Evolutionary conservation across 164 flowering plant species (phyloP).

Genomic region (Vitis amurensis): DNA sequence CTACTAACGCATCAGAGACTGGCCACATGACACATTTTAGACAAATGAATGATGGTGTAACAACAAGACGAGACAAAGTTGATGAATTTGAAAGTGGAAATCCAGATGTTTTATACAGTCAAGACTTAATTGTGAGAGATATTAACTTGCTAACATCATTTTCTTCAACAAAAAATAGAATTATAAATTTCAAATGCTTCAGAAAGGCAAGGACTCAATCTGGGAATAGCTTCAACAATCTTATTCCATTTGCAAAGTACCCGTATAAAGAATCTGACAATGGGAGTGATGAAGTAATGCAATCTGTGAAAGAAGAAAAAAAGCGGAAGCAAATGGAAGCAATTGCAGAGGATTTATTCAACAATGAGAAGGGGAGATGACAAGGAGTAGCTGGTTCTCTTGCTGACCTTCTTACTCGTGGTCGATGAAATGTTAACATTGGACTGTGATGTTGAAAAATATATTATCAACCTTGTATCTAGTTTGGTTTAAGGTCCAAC

Average conservation of each 20-base stretch:
- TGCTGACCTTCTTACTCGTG: slow-evolving; percentile 44
- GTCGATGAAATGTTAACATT: slow-evolving; percentile 13
- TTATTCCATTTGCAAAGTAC: slow-evolving; percentile 70
- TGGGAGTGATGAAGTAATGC: slow-evolving; percentile 52
- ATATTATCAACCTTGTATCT: too few species aligned
- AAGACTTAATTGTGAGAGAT: slow-evolving; percentile 60
- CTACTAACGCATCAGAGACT: slow-evolving; percentile 14
- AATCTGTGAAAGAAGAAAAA: slow-evolving; percentile 73
- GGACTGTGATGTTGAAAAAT: too few species aligned
- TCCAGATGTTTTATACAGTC: slow-evolving; percentile 68
- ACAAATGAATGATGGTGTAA: slow-evolving; percentile 13
- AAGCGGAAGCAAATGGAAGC: slow-evolving; percentile 83
- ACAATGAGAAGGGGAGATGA: slow-evolving; percentile 56
- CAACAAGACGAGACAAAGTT: slow-evolving; percentile 21
- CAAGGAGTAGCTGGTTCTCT: slow-evolving; percentile 58
- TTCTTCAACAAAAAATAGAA: slow-evolving; percentile 22
- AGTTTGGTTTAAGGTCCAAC: too few species aligned
- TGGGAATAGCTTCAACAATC: slow-evolving; percentile 79
- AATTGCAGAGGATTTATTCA: slow-evolving; percentile 80
- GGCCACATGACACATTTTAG: slow-evolving; percentile 5
- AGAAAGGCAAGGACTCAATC: slow-evolving; percentile 48
- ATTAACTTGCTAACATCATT: slow-evolving; percentile 9
- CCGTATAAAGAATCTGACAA: slow-evolving; percentile 69
- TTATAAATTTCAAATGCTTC: slow-evolving; percentile 73
- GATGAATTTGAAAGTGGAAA: slow-evolving; percentile 46